Base-by-base conservation (phyloP, 495 filamentous ascomycete species). In the Penicillium coprophilum region DNA sequence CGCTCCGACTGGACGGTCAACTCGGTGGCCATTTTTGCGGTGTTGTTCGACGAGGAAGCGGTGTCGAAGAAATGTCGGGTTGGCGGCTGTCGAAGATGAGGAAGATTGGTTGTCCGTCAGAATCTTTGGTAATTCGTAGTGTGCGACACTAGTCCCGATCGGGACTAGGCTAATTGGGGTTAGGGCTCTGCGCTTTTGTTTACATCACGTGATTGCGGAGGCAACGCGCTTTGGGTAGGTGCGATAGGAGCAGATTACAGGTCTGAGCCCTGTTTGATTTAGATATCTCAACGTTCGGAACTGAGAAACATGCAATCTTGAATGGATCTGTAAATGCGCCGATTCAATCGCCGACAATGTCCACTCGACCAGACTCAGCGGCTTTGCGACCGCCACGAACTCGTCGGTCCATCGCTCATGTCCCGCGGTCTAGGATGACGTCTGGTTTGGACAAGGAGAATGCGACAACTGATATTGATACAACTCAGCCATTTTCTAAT, bases 1-100 rank as follows among this genome's bases (percentile, higher is more conserved):
- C 92, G 91, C 87, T 96, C 92, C 72, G 89, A 91, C 85, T 96
- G 92, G 76, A 96, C 92, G 76, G 88, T 96, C 79, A 96, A 85
- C 85, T 96, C 92, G 82, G 92, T 96, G 73, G 92, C 92, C 92
- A 96, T 96, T 80, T 79, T 88, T 87, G 82, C 85, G 87, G 84
- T 80, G 73, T 73, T 65, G 74, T 68, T 69, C 69, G 70, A 74
- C 71, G 67, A 63, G 70, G 71, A 68, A 73, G 66, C 68, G 64
- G 58, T 67, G 68, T 73, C 69, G 71, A 72, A 57, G 56, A 69
- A 68, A 71, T 63, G 69, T 66, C 69, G 67, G 66, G 67, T 63
- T 68, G 55, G 63, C 57, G 63, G 56, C 54, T 76, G 71, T 76
- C 71, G 70, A 73, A 70, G 62, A 71, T 71, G 72, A 68, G 67